Conservation (phyloP, 1,284 basidiomycete genomes). For the Cryptococcus maquisensis region DNA sequence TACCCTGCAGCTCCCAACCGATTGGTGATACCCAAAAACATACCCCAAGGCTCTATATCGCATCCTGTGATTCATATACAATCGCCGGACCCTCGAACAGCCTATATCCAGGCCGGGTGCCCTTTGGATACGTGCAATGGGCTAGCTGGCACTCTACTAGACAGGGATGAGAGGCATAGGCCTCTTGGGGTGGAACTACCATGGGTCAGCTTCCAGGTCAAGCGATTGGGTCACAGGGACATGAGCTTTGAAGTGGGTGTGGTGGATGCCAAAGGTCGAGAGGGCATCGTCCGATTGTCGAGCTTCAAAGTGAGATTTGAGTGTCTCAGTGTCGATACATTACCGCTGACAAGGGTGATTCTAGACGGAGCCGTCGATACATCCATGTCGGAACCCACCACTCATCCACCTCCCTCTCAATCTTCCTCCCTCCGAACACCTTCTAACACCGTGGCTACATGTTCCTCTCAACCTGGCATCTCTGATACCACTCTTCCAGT, state of each 20-base stretch:
- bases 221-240: constrained; percentile 58
- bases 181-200: constrained; percentile 64
- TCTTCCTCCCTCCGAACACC: constrained; percentile 58
- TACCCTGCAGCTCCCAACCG: neutral
- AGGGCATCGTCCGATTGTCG: constrained; percentile 65
- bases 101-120: constrained; percentile 62
- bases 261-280: constrained; percentile 59
- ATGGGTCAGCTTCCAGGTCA: constrained; percentile 71
- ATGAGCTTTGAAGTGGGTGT: constrained; percentile 75
- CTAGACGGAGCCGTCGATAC: constrained; percentile 60
- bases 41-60: constrained; percentile 36
- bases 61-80: constrained; percentile 75
- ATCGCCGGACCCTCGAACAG: constrained; percentile 64
- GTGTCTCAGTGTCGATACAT: constrained; percentile 2
- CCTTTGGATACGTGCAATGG: constrained; percentile 5
- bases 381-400: constrained; percentile 50
- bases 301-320: constrained; percentile 68
- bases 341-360: constrained; percentile 1
- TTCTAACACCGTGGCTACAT: constrained; percentile 68
- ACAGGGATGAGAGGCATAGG: neutral
- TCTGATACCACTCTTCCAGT: constrained; percentile 62
- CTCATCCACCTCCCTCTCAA: constrained; percentile 68
- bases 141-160: neutral
- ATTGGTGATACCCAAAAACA: neutral
- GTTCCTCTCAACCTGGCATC: constrained; percentile 60